Evolutionary conservation across 768 basidiomycete species (phyloP).

Genomic region (Macrolepiota fuliginosa): DNA sequence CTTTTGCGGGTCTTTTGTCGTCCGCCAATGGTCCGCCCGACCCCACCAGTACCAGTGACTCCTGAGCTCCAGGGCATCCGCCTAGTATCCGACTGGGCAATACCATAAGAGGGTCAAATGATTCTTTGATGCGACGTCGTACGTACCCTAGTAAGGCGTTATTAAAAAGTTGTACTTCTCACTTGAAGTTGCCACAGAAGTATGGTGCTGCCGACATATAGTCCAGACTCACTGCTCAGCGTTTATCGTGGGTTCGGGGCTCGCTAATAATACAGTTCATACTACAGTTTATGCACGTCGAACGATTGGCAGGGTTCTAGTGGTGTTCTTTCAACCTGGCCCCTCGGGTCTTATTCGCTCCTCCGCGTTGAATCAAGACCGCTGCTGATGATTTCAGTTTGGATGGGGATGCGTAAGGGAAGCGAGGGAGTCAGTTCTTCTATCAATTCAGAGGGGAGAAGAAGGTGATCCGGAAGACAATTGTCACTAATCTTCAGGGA

Average conservation of each 20-base stretch:
- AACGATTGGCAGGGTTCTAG: conserved; percentile 31
- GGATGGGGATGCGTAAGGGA: conserved; percentile 22
- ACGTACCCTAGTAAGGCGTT: too few relatives aligned
- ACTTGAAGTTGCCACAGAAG: not conserved
- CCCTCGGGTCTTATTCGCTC: conserved; percentile 19
- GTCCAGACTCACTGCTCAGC: too few relatives aligned
- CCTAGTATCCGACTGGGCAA: too few relatives aligned
- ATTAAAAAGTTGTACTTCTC: not conserved
- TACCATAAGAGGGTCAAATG: too few relatives aligned
- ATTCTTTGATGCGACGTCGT: too few relatives aligned
- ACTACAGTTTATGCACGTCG: not conserved
- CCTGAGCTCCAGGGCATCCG: too few relatives aligned
- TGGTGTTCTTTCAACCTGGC: conserved; percentile 42
- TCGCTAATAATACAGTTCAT: not conserved
- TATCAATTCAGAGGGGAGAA: conserved; percentile 10
- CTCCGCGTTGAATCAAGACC: not conserved
- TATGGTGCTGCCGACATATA: too few relatives aligned
- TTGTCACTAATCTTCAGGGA: too few relatives aligned
- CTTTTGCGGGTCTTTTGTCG: too few relatives aligned
- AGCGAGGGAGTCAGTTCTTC: not conserved
- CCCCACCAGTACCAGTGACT: too few relatives aligned
- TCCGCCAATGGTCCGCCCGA: too few relatives aligned
- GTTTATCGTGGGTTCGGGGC: not conserved
- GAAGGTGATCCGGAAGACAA: conserved; percentile 20
- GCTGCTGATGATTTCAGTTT: conserved; percentile 17